phyloP scores from a whole-genome alignment of 306 rosid genomes.

The Malus fusca region DNA sequence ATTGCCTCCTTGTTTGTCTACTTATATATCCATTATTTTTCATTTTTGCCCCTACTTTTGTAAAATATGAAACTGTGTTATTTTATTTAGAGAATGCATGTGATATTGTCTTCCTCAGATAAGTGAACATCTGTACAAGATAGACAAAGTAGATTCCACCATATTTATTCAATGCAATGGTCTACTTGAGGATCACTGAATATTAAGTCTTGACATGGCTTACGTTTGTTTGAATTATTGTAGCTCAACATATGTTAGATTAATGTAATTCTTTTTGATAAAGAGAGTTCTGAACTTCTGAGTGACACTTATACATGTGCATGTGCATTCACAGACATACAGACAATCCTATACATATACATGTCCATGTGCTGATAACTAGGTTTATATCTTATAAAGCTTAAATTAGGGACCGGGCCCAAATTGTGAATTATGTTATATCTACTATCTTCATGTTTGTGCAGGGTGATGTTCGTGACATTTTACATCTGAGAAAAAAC shows the following conservation, averaged over 20 bases:
- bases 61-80: not conserved
- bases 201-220: not conserved
- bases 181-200: not conserved
- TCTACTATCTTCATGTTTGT: conserved; percentile 13
- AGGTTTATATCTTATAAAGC: not conserved
- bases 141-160: not conserved
- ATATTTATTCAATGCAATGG: no score
- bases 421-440: not conserved
- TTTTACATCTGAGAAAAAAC: conserved; percentile 58
- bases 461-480: conserved; percentile 69
- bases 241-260: not conserved
- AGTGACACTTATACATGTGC: no score
- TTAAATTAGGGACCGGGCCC: not conserved
- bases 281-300: no score
- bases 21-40: not conserved
- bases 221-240: not conserved
- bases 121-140: not conserved
- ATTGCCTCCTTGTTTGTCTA: not conserved
- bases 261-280: not conserved
- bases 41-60: not conserved
- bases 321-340: no score
- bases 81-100: not conserved
- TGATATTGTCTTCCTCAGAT: not conserved
- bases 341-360: no score
- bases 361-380: not conserved